phyloP scores from a whole-genome alignment of 768 basidiomycete species.

The Lactarius quietus region DNA sequence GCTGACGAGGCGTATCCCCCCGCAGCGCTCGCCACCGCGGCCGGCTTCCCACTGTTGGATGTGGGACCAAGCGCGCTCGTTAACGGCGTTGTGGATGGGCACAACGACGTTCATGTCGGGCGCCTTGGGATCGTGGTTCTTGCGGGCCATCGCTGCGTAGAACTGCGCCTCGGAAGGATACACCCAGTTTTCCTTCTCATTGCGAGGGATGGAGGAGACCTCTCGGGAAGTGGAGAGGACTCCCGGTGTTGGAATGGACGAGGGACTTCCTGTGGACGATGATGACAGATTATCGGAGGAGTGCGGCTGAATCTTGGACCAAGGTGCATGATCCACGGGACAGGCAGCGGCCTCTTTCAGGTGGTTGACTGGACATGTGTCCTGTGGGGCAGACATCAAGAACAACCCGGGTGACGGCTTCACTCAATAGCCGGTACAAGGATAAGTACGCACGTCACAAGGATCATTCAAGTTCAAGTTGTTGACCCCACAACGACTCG shows the following conservation, averaged over 20 bases:
- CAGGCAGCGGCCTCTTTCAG: constrained; percentile 27
- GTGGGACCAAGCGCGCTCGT: constrained; percentile 63
- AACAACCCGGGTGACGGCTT: neutral
- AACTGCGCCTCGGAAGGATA: constrained; percentile 99
- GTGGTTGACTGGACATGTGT: constrained; percentile 22
- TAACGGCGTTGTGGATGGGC: constrained; percentile 98
- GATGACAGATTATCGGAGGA: constrained; percentile 23
- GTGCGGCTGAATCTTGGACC: constrained; percentile 27
- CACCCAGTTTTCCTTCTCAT: constrained; percentile 77
- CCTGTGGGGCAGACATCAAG: constrained; percentile 6
- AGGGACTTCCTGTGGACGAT: neutral
- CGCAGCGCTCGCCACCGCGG: constrained; percentile 78
- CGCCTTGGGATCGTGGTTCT: constrained; percentile 83
- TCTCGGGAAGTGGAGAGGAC: constrained; percentile 69
- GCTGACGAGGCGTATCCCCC: constrained; percentile 76
- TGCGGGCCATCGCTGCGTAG: constrained; percentile 94
- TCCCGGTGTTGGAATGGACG: constrained; percentile 18
- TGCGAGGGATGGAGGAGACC: constrained; percentile 83
- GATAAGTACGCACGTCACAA: neutral
- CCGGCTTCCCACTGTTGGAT: constrained; percentile 57
- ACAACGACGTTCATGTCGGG: constrained; percentile 95
- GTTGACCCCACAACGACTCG: neutral
- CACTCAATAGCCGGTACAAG: neutral
- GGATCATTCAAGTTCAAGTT: no score
- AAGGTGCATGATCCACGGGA: constrained; percentile 34